These are phyloP conservation scores for Cryptococcus neoformans DNA, from an alignment of 1,284 basidiomycete species.

Conservation along the genomic window DNA sequence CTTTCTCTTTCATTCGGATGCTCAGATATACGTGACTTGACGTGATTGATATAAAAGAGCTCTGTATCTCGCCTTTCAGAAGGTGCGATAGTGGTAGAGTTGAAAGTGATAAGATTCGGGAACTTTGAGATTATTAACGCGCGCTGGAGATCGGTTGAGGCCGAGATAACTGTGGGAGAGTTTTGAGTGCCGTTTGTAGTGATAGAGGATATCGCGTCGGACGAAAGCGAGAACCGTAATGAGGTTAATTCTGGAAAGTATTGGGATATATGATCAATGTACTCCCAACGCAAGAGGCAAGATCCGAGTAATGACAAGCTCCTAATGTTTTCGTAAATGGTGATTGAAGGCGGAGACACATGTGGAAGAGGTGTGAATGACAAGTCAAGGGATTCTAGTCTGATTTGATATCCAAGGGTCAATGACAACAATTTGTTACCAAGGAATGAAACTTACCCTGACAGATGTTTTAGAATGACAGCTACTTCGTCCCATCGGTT, in stretches of 20 bases:
- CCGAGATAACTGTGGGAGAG: background rate
- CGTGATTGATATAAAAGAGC: constrained; percentile 69
- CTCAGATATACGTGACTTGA: constrained; percentile 46
- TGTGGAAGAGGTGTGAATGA: constrained; percentile 60
- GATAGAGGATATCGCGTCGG: background rate
- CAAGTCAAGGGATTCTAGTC: constrained; percentile 63
- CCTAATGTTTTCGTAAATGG: constrained; percentile 54
- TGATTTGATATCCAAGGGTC: constrained; percentile 1
- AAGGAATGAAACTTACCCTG: no score
- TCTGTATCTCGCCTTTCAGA: constrained; percentile 83
- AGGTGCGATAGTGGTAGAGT: constrained; percentile 63
- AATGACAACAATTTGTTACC: no score
- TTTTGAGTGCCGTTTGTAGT: no score
- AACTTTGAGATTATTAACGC: constrained; percentile 70
- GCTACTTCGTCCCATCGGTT: no score
- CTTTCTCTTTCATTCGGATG: background rate
- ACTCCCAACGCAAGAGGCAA: constrained; percentile 60
- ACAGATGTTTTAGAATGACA: no score
- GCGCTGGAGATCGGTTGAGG: constrained; percentile 38
- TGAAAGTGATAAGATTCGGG: constrained; percentile 61
- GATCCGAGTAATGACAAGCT: constrained; percentile 53
- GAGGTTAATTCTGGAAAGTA: constrained; percentile 12
- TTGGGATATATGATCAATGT: constrained; percentile 63
- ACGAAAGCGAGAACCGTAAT: constrained; percentile 8
- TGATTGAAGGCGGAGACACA: constrained; percentile 52